Evolutionary conservation across 1,284 basidiomycete species (phyloP).

Genomic region (Leccinum glutinopallens): DNA sequence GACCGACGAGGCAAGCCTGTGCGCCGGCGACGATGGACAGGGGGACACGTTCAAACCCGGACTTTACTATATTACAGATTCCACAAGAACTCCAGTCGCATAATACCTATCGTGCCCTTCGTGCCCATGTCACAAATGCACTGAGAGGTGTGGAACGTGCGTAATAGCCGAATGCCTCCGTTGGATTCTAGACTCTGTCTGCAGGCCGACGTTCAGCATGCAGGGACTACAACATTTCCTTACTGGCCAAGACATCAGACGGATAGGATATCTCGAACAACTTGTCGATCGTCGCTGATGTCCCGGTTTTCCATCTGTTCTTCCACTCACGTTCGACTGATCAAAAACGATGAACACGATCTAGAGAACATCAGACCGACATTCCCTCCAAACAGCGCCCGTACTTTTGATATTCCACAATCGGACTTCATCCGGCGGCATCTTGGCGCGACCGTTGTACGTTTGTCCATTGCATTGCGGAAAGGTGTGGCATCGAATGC

Average conservation of each 20-base stretch:
- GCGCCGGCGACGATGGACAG: constrained; percentile 60
- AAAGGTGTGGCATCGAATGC: constrained; percentile 47
- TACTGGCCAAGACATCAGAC: constrained; percentile 33
- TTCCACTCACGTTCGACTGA: constrained; percentile 43
- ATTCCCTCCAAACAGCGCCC: constrained; percentile 39
- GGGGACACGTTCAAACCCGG: constrained; percentile 54
- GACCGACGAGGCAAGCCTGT: constrained; percentile 56
- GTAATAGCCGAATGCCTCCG: constrained; percentile 44
- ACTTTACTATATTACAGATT: constrained; percentile 58
- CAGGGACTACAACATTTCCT: constrained; percentile 39
- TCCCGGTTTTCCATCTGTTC: constrained; percentile 49
- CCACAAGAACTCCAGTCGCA: constrained; percentile 64
- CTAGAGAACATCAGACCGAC: constrained; percentile 26
- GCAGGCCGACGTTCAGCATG: constrained; percentile 9
- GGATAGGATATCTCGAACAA: constrained; percentile 50
- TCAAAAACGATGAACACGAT: constrained; percentile 22
- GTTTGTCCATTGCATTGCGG: constrained; percentile 38
- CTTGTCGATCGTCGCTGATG: constrained; percentile 48
- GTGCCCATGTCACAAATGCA: constrained; percentile 66
- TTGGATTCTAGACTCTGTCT: constrained; percentile 36
- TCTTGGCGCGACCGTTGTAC: constrained; percentile 29
- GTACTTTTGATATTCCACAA: constrained; percentile 36
- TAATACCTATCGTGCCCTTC: constrained; percentile 41
- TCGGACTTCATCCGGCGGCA: constrained; percentile 29
- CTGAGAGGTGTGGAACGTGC: constrained; percentile 60